Conservation (phyloP, 2,329 filamentous ascomycete genomes). For the Fusarium denticulatum region DNA sequence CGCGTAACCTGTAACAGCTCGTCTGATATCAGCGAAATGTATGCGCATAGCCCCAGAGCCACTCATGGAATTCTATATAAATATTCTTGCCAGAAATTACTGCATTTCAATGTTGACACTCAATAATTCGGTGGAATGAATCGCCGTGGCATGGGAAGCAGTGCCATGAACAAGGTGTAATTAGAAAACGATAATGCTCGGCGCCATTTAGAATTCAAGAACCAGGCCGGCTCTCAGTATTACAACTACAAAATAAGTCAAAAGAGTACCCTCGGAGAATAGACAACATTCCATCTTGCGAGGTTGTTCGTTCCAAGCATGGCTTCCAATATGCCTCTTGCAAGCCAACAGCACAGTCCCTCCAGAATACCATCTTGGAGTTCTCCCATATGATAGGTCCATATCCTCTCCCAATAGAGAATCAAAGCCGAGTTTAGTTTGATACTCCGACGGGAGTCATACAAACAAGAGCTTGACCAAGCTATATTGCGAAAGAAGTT, state of each 20-base stretch:
- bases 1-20: too few relatives aligned
- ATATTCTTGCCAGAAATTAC: fast-evolving
- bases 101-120: background rate
- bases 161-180: fast-evolving
- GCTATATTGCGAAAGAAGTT: background rate
- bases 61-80: fast-evolving
- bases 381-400: too few relatives aligned
- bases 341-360: too few relatives aligned
- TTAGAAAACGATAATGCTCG: fast-evolving
- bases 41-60: background rate
- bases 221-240: background rate
- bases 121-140: background rate
- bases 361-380: too few relatives aligned
- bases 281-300: background rate
- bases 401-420: fast-evolving
- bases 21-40: background rate
- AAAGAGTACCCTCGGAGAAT: fast-evolving
- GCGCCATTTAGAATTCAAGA: background rate
- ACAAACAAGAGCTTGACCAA: background rate
- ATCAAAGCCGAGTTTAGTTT: background rate
- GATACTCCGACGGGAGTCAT: background rate
- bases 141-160: fast-evolving
- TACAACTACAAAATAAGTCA: background rate
- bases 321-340: fast-evolving
- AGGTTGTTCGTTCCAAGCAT: background rate